Conservation (phyloP, 805 yeast genomes). For the Yarrowia keelungensis region DNA sequence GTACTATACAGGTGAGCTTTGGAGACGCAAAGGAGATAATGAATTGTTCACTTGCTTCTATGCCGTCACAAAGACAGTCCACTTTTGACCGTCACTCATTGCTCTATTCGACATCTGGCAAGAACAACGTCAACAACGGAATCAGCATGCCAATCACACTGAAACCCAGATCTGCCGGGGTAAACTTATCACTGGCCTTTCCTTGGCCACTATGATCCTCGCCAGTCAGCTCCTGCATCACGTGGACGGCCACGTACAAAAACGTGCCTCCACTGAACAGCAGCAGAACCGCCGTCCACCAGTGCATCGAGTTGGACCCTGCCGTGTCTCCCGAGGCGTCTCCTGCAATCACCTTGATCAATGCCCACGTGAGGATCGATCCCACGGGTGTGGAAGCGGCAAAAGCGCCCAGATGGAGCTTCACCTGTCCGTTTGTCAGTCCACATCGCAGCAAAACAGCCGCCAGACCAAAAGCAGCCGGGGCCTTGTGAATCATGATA, state of each 20-base stretch:
- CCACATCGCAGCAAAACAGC: conserved; percentile 58
- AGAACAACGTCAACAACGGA: conserved; percentile 48
- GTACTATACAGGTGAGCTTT: no score
- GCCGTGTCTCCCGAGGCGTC: conserved; percentile 39
- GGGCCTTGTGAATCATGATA: conserved; percentile 73
- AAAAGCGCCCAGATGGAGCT: conserved; percentile 60
- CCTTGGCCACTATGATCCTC: conserved; percentile 33
- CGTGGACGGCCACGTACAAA: conserved; percentile 71
- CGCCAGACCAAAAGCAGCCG: conserved; percentile 72
- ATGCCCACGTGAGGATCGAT: conserved; percentile 59
- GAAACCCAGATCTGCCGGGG: conserved; percentile 42
- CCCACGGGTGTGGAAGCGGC: conserved; percentile 67
- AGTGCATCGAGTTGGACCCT: conserved; percentile 44
- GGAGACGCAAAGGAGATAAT: no score
- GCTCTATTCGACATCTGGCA: conserved; percentile 44
- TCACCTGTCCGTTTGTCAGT: conserved; percentile 49
- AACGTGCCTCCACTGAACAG: conserved; percentile 77
- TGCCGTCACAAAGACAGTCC: no score
- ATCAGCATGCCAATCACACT: conserved; percentile 48
- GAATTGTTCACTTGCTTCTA: no score
- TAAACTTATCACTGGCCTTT: conserved; percentile 31
- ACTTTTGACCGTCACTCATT: conserved; percentile 15
- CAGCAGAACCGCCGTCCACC: conserved; percentile 59
- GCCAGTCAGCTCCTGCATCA: conserved; percentile 54
- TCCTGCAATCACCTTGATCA: conserved; percentile 50